Evolutionary conservation across 2,329 filamentous ascomycete genomes (phyloP).

Genomic region (Talaromyces sp.): DNA sequence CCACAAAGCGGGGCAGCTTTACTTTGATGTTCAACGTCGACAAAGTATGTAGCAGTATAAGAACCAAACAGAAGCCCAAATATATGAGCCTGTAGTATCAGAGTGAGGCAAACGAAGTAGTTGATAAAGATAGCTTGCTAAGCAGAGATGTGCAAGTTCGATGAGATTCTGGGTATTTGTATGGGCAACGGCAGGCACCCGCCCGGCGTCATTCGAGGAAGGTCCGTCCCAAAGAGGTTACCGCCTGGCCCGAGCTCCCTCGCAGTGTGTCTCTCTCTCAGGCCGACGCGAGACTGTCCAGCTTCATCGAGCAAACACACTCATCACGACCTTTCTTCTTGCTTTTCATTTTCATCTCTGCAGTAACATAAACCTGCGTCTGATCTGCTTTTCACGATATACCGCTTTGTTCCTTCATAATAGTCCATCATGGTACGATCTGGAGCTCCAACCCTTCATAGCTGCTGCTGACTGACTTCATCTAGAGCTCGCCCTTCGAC

Average conservation of each 20-base stretch:
- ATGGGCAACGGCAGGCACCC: slow-evolving; percentile 32
- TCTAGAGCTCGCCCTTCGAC: slow-evolving; percentile 83
- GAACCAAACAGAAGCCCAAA: too few species aligned
- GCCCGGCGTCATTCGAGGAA: slow-evolving; percentile 33
- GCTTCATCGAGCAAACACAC: slow-evolving; percentile 1
- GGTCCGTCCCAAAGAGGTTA: slow-evolving; percentile 14
- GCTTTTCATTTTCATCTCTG: not conserved
- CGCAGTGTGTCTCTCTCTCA: slow-evolving; percentile 15
- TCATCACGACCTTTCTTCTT: slow-evolving; percentile 10
- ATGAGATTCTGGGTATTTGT: slow-evolving; percentile 24
- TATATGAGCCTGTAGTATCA: not conserved
- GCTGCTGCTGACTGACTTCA: slow-evolving; percentile 32
- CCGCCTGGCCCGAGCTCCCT: slow-evolving; percentile 33
- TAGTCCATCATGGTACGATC: slow-evolving; percentile 34
- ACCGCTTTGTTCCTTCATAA: not conserved
- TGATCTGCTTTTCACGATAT: not conserved
- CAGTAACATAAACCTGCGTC: not conserved
- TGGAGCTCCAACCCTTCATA: slow-evolving; percentile 21
- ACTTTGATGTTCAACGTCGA: not conserved
- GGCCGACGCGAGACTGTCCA: not conserved
- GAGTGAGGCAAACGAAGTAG: not conserved
- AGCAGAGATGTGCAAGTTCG: not conserved
- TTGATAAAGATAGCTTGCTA: slow-evolving; percentile 1
- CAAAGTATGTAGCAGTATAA: not conserved
- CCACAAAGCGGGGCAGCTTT: slow-evolving; percentile 26